Conservation (phyloP, 768 basidiomycete species). For the Panaeolus papilionaceus region DNA sequence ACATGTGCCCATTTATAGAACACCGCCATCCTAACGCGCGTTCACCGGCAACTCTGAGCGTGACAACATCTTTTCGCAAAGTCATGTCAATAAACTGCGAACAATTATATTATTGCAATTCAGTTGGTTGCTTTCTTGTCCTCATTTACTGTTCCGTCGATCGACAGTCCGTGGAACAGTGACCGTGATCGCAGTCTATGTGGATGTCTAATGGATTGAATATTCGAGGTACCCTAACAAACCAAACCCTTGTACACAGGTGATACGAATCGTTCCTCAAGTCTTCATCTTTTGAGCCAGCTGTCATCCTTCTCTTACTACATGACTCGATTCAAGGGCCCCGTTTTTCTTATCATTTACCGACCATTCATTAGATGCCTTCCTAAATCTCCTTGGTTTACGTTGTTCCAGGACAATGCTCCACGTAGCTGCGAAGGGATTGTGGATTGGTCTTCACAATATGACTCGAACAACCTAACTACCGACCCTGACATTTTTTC, state of each 20-base stretch:
- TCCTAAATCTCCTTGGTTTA: not conserved
- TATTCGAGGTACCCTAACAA: not conserved
- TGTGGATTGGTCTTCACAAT: not conserved
- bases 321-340: not conserved
- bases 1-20: slow-evolving; percentile 6
- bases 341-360: not conserved
- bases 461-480: not conserved
- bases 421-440: no score
- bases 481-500: not conserved
- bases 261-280: slow-evolving; percentile 10
- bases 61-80: not conserved
- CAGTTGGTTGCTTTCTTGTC: slow-evolving; percentile 2
- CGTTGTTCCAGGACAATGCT: not conserved
- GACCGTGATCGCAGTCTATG: not conserved
- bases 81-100: not conserved
- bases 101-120: not conserved
- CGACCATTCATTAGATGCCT: not conserved
- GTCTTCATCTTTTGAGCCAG: not conserved
- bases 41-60: slow-evolving; percentile 4
- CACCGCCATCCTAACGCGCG: slow-evolving; percentile 5
- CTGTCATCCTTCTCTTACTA: not conserved
- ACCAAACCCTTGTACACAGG: not conserved
- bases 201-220: not conserved
- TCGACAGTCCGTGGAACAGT: not conserved
- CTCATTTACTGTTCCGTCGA: slow-evolving; percentile 1